phyloP scores from a whole-genome alignment of 2,329 filamentous ascomycete species.

The Hymenoscyphus albidus region DNA sequence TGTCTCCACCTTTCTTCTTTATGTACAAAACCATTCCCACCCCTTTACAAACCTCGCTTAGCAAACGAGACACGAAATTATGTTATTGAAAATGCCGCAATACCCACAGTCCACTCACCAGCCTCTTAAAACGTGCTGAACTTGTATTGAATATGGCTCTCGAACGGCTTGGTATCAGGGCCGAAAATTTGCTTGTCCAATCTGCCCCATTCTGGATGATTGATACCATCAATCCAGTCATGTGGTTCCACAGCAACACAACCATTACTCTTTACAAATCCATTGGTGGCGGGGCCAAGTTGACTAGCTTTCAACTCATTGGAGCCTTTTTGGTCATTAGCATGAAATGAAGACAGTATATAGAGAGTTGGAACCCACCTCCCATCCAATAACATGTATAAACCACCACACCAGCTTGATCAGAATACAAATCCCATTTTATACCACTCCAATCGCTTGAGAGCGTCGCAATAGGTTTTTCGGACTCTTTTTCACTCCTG shows the following conservation, averaged over 20 bases:
- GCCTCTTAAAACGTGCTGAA: constrained; percentile 14
- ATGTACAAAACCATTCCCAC: background rate
- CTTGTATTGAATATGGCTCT: constrained; percentile 19
- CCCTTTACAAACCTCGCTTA: background rate
- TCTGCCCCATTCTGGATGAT: constrained; percentile 81
- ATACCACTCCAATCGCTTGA: constrained; percentile 76
- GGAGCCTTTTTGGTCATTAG: constrained; percentile 9
- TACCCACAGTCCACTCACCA: background rate
- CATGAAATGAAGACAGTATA: background rate
- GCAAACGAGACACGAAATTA: background rate
- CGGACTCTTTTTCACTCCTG: constrained; percentile 33
- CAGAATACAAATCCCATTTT: constrained; percentile 71
- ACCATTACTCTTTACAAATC: constrained; percentile 61
- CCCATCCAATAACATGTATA: constrained; percentile 65
- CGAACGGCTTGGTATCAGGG: constrained; percentile 35
- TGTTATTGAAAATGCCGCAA: background rate
- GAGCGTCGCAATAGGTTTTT: constrained; percentile 54
- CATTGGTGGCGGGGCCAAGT: constrained; percentile 43
- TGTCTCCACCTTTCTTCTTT: background rate
- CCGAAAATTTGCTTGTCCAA: constrained; percentile 54
- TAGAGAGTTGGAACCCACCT: constrained; percentile 33
- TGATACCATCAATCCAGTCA: constrained; percentile 91
- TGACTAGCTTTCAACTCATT: constrained; percentile 56
- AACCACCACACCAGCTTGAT: constrained; percentile 86
- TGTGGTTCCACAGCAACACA: constrained; percentile 88